Conservation (phyloP, 768 basidiomycete species). For the Tricholoma furcatifolium region DNA sequence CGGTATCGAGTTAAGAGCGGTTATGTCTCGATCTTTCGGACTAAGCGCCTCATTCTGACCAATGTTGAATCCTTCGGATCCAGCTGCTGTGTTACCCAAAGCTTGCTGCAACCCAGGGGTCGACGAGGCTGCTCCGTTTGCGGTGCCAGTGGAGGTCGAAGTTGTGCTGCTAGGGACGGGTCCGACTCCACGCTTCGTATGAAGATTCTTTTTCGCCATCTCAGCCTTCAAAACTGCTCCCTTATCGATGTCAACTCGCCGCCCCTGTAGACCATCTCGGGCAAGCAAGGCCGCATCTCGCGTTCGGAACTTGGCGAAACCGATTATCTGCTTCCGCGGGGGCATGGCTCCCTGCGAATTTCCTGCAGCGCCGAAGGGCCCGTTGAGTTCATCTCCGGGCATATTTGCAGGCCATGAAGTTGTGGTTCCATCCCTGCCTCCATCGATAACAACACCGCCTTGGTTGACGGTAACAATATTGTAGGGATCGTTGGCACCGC, state of each 20-base stretch:
- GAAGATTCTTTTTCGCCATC: conserved; percentile 99
- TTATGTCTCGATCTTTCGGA: conserved; percentile 47
- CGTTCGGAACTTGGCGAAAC: conserved; percentile 94
- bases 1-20: conserved; percentile 47
- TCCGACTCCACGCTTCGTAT: conserved; percentile 91
- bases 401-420: conserved; percentile 60
- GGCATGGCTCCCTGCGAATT: conserved; percentile 35
- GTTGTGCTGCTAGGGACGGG: conserved; percentile 40
- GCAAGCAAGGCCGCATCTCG: conserved; percentile 86
- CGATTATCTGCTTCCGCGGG: conserved; percentile 94
- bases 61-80: conserved; percentile 21
- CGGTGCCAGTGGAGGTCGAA: conserved; percentile 19
- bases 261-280: conserved; percentile 83
- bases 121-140: conserved; percentile 17
- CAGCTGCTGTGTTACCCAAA: conserved; percentile 17
- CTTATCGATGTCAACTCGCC: conserved; percentile 89
- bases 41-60: conserved; percentile 28
- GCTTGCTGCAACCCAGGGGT: conserved; percentile 18
- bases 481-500: conserved; percentile 76
- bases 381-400: conserved; percentile 28
- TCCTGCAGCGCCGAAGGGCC: conserved; percentile 29
- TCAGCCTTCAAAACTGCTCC: conserved; percentile 94
- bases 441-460: conserved; percentile 80
- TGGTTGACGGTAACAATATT: conserved; percentile 82
- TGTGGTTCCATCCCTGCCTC: conserved; percentile 68